These are phyloP conservation scores for Metschnikowia vanudenii DNA, from an alignment of 805 yeast species.

Conservation along the genomic window DNA sequence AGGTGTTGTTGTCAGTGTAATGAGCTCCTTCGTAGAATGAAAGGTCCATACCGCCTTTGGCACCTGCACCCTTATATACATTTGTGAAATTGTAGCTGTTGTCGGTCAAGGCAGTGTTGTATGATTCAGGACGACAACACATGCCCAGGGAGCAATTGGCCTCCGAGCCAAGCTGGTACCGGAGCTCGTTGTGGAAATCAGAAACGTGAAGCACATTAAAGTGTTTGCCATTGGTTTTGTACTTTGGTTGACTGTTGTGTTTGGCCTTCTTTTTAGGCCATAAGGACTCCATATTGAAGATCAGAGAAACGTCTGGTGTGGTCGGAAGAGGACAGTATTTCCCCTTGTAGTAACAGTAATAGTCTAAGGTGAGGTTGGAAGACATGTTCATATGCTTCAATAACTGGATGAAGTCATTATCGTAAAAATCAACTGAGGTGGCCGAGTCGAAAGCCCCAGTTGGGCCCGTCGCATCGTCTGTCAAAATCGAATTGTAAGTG, in stretches of 20 bases:
- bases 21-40: constrained; percentile 35
- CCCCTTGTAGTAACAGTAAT: constrained; percentile 55
- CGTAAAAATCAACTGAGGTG: constrained; percentile 33
- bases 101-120: constrained; percentile 30
- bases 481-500: constrained; percentile 21
- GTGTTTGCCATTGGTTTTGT: constrained; percentile 31
- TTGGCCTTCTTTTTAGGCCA: constrained; percentile 38
- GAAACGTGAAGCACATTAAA: constrained; percentile 65
- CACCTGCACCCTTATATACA: constrained; percentile 22
- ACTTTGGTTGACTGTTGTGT: constrained; percentile 30
- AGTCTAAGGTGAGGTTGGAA: constrained; percentile 38
- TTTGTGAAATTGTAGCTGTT: constrained; percentile 30
- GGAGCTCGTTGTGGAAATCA: constrained; percentile 62
- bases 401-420: constrained; percentile 41
- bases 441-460: constrained; percentile 17
- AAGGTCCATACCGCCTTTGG: constrained; percentile 15
- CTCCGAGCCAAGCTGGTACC: constrained; percentile 54
- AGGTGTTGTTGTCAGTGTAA: constrained; percentile 25
- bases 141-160: constrained; percentile 54
- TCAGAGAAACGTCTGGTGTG: constrained; percentile 46
- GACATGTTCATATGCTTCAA: constrained; percentile 36
- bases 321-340: constrained; percentile 49
- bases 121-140: constrained; percentile 60
- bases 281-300: constrained; percentile 31
- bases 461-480: constrained; percentile 23